Evolutionary conservation across 768 basidiomycete species (phyloP), one percentile per base, ranked within the genome.

Genomic region (Mycena albidolilacea): DNA sequence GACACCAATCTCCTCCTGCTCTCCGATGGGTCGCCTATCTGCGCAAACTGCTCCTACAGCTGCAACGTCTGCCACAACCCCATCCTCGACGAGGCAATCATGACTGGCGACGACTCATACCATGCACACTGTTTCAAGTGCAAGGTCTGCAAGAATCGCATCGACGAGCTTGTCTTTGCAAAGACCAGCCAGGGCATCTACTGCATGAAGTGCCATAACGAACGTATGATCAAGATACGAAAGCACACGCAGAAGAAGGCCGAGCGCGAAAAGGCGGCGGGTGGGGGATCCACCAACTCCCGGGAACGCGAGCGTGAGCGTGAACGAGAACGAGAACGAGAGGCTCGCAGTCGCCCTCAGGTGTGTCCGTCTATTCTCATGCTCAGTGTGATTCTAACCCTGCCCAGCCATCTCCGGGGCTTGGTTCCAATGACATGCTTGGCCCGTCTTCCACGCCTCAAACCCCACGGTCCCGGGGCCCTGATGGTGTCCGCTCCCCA

Each of bases 71-170:
- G 98, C 85, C 92, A 92, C 58, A 91, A 91, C 69, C 95, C 97
- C 57, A 99, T 99, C 75, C 92, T 97, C 68, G 97, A 99, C 84
- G 98, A 99, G 80, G 98, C 98, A 11, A 98, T 99, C 82, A 98
- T 99, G 95, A 97, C 98, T 8, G 98, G 96, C 72, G 97, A 99
- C 82, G 98, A 99, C 80, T 96, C 96, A 0, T 99, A 99, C 78
- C 98, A 99, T 81, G 97, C 98, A 7, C 94, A 97, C 75, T 99
- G 98, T 84, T 99, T 99, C 87, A 97, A 97, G 77, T 99, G 98
- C 85, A 93, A 95, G 78, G 93, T 96, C 64, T 99, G 98, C 86
- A 91, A 90, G 81, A 93, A 94, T 80, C 90, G 96, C 69, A 99
- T 99, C 75, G 97, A 99, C 83, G 98, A 99, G 81, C 90, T 99